Evolutionary conservation across 192 early-diverging fungal species (phyloP).

Genomic region (Dissophora globulifera): DNA sequence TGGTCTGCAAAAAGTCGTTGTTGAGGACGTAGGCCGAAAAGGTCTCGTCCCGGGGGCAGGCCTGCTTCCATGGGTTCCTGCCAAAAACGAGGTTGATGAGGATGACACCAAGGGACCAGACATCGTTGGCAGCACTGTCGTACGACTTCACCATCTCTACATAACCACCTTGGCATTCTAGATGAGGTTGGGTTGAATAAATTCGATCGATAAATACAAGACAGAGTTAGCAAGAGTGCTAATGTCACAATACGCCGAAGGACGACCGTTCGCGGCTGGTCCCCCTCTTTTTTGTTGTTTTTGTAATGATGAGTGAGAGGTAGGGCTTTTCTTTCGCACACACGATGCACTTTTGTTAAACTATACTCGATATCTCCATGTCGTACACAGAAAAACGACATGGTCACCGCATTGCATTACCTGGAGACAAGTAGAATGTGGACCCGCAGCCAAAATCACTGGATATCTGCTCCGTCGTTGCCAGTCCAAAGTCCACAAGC

Average conservation of each 20-base stretch:
- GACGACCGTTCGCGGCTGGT: no score
- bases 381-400: not conserved
- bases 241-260: constrained; percentile 7
- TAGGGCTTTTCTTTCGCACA: not conserved
- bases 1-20: constrained; percentile 71
- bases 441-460: constrained; percentile 76
- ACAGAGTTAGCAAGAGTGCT: not conserved
- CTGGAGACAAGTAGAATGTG: constrained; percentile 67
- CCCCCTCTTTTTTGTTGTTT: no score
- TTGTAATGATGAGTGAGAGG: no score
- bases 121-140: constrained; percentile 69
- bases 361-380: not conserved
- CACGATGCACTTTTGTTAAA: not conserved
- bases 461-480: constrained; percentile 74
- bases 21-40: constrained; percentile 63
- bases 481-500: constrained; percentile 95
- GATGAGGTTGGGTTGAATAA: constrained; percentile 2
- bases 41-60: constrained; percentile 72
- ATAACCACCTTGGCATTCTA: constrained; percentile 75
- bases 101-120: constrained; percentile 96
- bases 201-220: constrained; percentile 7
- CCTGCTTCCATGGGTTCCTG: constrained; percentile 80
- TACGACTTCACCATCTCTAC: constrained; percentile 71
- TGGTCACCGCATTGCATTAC: constrained; percentile 60
- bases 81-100: constrained; percentile 84